Evolutionary conservation across 495 filamentous ascomycete species (phyloP), one percentile per base, ranked within the genome.

Genomic region (Podospora appendiculata): DNA sequence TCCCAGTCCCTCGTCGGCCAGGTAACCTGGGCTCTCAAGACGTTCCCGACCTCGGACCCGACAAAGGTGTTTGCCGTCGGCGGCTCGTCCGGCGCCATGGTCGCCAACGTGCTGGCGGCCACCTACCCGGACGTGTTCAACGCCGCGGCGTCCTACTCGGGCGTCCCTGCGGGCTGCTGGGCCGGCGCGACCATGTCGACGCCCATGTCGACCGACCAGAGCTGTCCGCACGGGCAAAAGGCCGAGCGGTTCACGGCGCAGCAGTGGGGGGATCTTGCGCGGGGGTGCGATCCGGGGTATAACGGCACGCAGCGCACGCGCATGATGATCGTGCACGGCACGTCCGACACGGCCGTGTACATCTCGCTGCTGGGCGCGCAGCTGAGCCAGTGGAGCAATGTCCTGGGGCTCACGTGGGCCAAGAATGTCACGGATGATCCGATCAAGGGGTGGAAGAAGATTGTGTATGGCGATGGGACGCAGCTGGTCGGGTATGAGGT

Each of bases 321-420:
- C 44, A 73, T 79, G 70, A 72, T 76, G 64, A 70, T 79, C 45
- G 76, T 70, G 56, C 76, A 78, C 47, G 76, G 76, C 9, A 68
- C 61, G 19, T 51, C 58, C 2, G 76, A 79, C 50, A 54, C 52
- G 2, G 69, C 66, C 5, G 61, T 79, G n/a, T 56, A 50, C 2
- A 45, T 45, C 41, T 32, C 40, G 25, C 50, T 45, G 13, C 47
- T 50, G 4, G 60, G 66, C 19, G 63, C 64, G 43, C 77, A 76
- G 58, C 75, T 69, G 45, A 55, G 70, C 13, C 71, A 79, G 66
- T 73, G 67, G 45, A 60, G 72, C 44, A 76, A 75, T n/a, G 67
- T 64, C 71, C 59, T 79, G 70, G 76, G 61, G 62, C 1, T 70
- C 63, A 9, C 72, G 72, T 11, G 70, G 70, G n/a, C 48, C 19